Evolutionary conservation across 2,329 filamentous ascomycete species (phyloP).

Genomic region (Pseudopithomyces maydicus): DNA sequence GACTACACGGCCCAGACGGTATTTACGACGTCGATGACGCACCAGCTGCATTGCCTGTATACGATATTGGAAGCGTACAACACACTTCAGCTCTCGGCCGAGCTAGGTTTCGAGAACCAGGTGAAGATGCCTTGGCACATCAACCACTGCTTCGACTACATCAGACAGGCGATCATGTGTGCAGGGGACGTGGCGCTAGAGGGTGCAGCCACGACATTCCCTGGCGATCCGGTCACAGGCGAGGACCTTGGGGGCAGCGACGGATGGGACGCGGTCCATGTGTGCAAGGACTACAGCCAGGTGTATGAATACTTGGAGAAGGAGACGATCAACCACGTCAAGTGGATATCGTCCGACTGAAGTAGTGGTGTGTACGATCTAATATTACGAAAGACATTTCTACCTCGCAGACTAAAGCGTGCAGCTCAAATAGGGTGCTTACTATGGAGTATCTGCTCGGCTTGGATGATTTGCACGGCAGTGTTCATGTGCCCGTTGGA

Average conservation of each 20-base stretch:
- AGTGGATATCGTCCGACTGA: conserved; percentile 34
- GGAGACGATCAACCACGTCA: conserved; percentile 31
- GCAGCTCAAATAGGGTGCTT: too few species aligned
- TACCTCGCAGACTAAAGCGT: too few species aligned
- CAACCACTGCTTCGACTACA: conserved; percentile 43
- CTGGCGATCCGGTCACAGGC: conserved; percentile 19
- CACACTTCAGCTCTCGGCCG: conserved; percentile 23
- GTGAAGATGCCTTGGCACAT: conserved; percentile 42
- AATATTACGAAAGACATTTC: too few species aligned
- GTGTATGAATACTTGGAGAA: conserved; percentile 36
- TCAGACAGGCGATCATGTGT: conserved; percentile 42
- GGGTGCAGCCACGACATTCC: conserved; percentile 40
- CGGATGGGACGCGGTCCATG: conserved; percentile 41
- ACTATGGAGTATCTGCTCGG: too few species aligned
- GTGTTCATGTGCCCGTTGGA: too few species aligned
- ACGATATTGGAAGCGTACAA: conserved; percentile 41
- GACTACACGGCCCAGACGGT: conserved; percentile 36
- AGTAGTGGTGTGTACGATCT: conserved; percentile 12
- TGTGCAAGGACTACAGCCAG: conserved; percentile 39
- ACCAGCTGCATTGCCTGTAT: conserved; percentile 42
- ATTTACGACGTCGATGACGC: conserved; percentile 40
- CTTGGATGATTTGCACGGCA: too few species aligned
- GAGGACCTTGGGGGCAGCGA: conserved; percentile 40
- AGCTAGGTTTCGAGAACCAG: conserved; percentile 12
- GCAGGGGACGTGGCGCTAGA: conserved; percentile 40